Evolutionary conservation across 805 yeast species (phyloP).

Genomic region (Saturnispora sekii): DNA sequence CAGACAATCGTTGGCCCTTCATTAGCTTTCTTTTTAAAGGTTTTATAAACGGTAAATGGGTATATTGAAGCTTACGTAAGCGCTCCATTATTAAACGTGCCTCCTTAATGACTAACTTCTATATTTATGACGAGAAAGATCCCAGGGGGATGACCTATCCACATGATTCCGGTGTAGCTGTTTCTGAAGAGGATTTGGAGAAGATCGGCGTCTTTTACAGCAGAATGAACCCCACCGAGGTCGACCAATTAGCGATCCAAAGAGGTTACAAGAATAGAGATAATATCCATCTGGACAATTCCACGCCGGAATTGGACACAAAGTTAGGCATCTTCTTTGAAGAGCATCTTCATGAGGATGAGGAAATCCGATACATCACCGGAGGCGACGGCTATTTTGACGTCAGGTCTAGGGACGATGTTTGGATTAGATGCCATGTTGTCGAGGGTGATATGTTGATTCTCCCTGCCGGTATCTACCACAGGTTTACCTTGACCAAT

Average conservation of each 20-base stretch:
- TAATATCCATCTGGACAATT: conserved; percentile 48
- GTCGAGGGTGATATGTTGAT: conserved; percentile 57
- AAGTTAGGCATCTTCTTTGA: conserved; percentile 64
- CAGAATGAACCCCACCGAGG: conserved; percentile 41
- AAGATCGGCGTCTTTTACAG: conserved; percentile 62
- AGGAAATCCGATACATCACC: conserved; percentile 82
- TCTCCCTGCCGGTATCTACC: conserved; percentile 90
- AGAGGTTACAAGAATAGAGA: conserved; percentile 79
- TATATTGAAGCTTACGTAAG: too few relatives aligned
- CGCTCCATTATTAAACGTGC: not conserved
- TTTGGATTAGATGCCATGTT: conserved; percentile 73
- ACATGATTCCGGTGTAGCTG: conserved; percentile 61
- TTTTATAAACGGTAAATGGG: too few relatives aligned
- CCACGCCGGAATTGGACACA: conserved; percentile 45
- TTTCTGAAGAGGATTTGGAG: conserved; percentile 39
- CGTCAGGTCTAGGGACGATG: conserved; percentile 48
- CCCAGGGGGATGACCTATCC: conserved; percentile 52
- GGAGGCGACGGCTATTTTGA: conserved; percentile 93
- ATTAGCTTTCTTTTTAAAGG: too few relatives aligned
- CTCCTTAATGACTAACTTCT: conserved; percentile 24
- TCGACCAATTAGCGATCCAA: conserved; percentile 56
- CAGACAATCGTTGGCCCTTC: too few relatives aligned
- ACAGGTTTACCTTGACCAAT: conserved; percentile 73
- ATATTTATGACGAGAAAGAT: conserved; percentile 56
- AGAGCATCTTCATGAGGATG: conserved; percentile 94